These are phyloP conservation scores for Cryptosporidium felis DNA, from an alignment of 169 alveolate genomes.

Conservation along the genomic window DNA sequence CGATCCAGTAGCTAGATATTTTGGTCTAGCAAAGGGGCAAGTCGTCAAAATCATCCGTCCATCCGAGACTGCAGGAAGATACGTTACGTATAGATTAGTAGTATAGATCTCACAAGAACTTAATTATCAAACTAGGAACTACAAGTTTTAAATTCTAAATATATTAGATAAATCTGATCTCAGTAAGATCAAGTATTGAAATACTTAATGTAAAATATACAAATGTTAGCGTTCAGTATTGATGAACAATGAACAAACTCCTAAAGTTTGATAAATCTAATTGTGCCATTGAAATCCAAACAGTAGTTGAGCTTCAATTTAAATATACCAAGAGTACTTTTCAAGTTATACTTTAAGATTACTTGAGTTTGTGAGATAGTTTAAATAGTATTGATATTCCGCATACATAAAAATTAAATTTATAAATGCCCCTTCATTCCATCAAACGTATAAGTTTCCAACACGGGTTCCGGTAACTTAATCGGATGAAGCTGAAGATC, in stretches of 20 bases:
- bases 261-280: too few species aligned
- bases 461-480: constrained; percentile 27
- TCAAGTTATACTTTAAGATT: constrained; percentile 32
- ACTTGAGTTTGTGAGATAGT: constrained; percentile 11
- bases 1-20: constrained; percentile 96
- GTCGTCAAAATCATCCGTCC: constrained; percentile 96
- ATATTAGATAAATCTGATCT: too few species aligned
- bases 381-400: not conserved
- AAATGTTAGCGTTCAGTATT: too few species aligned
- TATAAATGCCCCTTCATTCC: constrained; percentile 31
- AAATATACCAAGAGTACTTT: constrained; percentile 11
- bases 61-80: constrained; percentile 98
- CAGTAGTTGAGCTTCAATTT: constrained; percentile 47
- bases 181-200: too few species aligned
- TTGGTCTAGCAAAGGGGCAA: constrained; percentile 93
- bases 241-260: too few species aligned
- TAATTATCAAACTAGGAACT: not conserved
- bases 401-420: not conserved
- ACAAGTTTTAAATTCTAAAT: not conserved
- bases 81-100: constrained; percentile 94
- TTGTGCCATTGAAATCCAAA: constrained; percentile 45
- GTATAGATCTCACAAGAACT: constrained; percentile 70
- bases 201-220: too few species aligned
- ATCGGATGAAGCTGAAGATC: constrained; percentile 41
- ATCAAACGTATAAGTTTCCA: constrained; percentile 47